Conservation (phyloP, 2,329 filamentous ascomycete species). For the Colletotrichum sp. region DNA sequence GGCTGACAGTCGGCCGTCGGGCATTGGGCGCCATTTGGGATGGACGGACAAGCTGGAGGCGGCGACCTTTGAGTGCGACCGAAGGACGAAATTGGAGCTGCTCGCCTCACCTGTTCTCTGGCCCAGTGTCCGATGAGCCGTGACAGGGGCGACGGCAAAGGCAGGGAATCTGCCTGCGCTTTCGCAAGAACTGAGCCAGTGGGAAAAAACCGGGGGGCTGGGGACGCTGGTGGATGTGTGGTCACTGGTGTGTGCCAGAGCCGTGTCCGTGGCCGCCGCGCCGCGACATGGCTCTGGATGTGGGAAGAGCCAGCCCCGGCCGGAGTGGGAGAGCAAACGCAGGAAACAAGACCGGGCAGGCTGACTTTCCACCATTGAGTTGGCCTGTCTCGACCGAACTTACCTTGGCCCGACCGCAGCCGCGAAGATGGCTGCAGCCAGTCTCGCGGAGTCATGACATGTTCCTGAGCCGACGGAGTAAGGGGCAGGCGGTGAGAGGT, state of each 20-base stretch:
- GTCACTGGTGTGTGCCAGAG: background rate
- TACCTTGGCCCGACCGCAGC: background rate
- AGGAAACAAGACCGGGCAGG: background rate
- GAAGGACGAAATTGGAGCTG: background rate
- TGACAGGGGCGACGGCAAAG: constrained; percentile 1
- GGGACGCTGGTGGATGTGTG: background rate
- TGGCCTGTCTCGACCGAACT: background rate
- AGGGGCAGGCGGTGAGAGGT: background rate
- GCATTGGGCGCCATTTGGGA: constrained; percentile 1
- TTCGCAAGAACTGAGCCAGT: background rate
- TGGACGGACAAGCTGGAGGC: background rate
- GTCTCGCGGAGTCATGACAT: background rate
- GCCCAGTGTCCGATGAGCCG: background rate
- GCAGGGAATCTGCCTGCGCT: constrained; percentile 7
- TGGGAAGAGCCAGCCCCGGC: background rate
- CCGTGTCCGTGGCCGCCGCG: background rate
- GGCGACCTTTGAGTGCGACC: background rate
- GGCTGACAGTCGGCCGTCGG: background rate
- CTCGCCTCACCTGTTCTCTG: constrained; percentile 11
- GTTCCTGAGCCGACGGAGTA: background rate
- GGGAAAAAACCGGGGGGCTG: constrained; percentile 7
- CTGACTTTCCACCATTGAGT: background rate
- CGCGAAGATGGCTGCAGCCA: background rate
- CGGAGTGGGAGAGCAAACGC: background rate
- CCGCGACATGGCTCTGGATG: background rate